Evolutionary conservation across 495 filamentous ascomycete genomes (phyloP), one percentile per base, ranked within the genome.

Genomic region (Penicillium bovifimosum): DNA sequence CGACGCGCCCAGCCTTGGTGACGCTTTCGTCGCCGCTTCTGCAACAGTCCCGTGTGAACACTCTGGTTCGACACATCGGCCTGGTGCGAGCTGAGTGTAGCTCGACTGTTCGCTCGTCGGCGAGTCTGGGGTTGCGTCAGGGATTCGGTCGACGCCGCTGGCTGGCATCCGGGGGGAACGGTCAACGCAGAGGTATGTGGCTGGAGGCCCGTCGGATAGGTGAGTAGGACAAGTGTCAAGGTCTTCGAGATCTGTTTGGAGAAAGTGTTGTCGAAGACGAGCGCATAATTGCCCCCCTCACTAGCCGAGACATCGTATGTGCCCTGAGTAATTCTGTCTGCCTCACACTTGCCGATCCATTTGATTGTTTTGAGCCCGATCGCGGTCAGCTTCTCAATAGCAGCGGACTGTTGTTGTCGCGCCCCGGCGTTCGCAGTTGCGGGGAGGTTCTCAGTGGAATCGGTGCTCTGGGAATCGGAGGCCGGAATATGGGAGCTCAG

Each of bases 261-360:
- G 67, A 97, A 97, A 29, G 95, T 98, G 64, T 98, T 98, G 78
- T 98, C 93, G 64, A 98, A 96, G 24, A 97, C 88, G 48, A 98
- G 77, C 28, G 90, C 93, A 68, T 95, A 98, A 83, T 96, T 96
- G 50, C 91, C 93, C 2, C 87, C 88, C 47, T 88, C 82, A 11
- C 77, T 80, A 34, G 68, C 60, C 4, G 74, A 68, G 13, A 96
- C 90, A 64, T 95, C 84, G 67, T 90, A 89, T 13, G 86, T 93
- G 0, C 93, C 93, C 65, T 90, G 86, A 9, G 89, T 85, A n/a
- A 95, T 90, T 73, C 89, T 92, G 72, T 97, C 92, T 26, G 93
- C 90, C 67, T 97, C 91, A 70, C 90, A 96, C 70, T 90, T 95
- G 13, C 93, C 93, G 55, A 86, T 70, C 93, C 93, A 97, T 63